Evolutionary conservation across 2,329 filamentous ascomycete genomes (phyloP).

Genomic region (Colletotrichum graminicola): DNA sequence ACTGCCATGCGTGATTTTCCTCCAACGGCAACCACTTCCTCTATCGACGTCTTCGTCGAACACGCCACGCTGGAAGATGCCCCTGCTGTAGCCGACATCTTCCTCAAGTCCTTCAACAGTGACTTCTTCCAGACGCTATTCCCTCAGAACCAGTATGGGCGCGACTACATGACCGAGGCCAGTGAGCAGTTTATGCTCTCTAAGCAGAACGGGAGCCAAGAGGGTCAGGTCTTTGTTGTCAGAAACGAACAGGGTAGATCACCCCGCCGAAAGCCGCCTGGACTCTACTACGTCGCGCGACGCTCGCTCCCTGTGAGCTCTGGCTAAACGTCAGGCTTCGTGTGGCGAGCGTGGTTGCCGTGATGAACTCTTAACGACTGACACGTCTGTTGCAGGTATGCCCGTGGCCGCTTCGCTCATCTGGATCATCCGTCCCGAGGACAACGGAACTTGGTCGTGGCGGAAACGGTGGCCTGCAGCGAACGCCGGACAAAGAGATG

Average conservation of each 20-base stretch:
- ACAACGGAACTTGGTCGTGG: constrained; percentile 38
- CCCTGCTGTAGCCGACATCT: constrained; percentile 31
- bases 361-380: not conserved
- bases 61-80: constrained; percentile 31
- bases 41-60: constrained; percentile 24
- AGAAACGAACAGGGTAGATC: constrained; percentile 25
- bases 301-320: not conserved
- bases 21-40: not conserved
- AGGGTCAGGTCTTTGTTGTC: constrained; percentile 36
- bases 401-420: constrained; percentile 25
- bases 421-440: constrained; percentile 36
- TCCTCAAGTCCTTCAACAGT: constrained; percentile 38
- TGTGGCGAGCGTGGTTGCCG: no score
- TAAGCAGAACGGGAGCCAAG: constrained; percentile 19
- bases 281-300: not conserved
- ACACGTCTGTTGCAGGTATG: constrained; percentile 12
- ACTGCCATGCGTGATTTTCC: not conserved
- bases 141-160: constrained; percentile 37
- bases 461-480: constrained; percentile 36
- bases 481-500: constrained; percentile 31
- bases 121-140: constrained; percentile 37
- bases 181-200: constrained; percentile 31
- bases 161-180: constrained; percentile 26
- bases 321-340: not conserved
- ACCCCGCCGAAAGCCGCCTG: not conserved